These are phyloP conservation scores for Candolleomyces eurysporus DNA, from an alignment of 768 basidiomycete species.

Conservation along the genomic window DNA sequence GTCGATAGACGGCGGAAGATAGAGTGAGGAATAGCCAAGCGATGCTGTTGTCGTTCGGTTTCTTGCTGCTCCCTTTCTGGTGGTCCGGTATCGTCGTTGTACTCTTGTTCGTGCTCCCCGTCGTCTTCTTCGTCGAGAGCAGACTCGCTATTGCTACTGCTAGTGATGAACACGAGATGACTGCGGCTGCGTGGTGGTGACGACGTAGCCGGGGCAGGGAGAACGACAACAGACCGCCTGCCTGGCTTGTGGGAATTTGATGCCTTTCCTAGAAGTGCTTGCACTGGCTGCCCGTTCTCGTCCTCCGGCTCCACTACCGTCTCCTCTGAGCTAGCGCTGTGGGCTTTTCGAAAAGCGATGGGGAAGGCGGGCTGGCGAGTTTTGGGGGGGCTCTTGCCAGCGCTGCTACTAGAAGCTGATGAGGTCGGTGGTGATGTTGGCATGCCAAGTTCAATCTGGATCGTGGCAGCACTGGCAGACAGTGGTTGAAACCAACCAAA, in stretches of 20 bases:
- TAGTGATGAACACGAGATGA: too few species aligned
- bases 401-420: too few species aligned
- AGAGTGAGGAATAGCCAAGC: background rate
- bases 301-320: background rate
- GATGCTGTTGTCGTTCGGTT: background rate
- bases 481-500: too few species aligned
- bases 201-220: background rate
- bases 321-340: background rate
- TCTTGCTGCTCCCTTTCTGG: too few species aligned
- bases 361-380: background rate
- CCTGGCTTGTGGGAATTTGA: background rate
- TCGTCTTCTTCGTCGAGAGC: conserved; percentile 3
- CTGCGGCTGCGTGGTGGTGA: background rate
- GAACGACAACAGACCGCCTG: background rate
- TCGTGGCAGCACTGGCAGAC: too few species aligned
- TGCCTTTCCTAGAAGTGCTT: conserved; percentile 1
- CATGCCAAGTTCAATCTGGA: too few species aligned
- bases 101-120: background rate
- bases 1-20: conserved; percentile 1
- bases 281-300: conserved; percentile 1
- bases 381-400: too few species aligned
- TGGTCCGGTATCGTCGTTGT: too few species aligned
- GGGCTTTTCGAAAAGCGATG: background rate
- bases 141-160: background rate
- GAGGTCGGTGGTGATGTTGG: too few species aligned